Evolutionary conservation across 225 moss, liverwort and hornwort species (phyloP).

Genomic region (Neckera pumila): DNA sequence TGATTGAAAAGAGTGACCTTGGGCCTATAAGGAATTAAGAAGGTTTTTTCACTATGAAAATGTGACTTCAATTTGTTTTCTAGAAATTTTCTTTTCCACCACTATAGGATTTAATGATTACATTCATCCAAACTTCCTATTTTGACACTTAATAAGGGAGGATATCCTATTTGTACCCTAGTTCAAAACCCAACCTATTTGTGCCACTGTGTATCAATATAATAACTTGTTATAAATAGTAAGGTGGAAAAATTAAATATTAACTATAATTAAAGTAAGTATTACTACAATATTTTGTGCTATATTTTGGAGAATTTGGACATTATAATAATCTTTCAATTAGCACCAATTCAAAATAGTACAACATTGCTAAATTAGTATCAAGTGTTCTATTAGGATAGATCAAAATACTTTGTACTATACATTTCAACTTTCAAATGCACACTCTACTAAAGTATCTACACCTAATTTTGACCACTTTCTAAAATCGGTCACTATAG

Average conservation of each 20-base stretch:
- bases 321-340: background rate
- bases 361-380: no score
- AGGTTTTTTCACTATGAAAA: background rate
- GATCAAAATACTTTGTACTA: background rate
- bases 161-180: fast-evolving
- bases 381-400: fast-evolving
- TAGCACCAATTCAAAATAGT: background rate
- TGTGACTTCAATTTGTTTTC: fast-evolving
- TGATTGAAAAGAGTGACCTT: no score
- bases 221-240: background rate
- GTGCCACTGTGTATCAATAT: fast-evolving
- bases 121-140: no score
- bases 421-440: background rate
- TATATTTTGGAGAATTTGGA: background rate
- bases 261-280: no score
- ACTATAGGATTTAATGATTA: background rate
- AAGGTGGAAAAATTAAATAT: background rate
- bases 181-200: fast-evolving
- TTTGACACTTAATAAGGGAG: fast-evolving
- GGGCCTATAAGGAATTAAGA: fast-evolving
- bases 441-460: no score
- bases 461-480: no score
- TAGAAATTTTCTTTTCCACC: background rate
- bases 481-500: no score
- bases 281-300: background rate